Conservation (phyloP, 2,329 filamentous ascomycete genomes). For the Cercospora sp. region DNA sequence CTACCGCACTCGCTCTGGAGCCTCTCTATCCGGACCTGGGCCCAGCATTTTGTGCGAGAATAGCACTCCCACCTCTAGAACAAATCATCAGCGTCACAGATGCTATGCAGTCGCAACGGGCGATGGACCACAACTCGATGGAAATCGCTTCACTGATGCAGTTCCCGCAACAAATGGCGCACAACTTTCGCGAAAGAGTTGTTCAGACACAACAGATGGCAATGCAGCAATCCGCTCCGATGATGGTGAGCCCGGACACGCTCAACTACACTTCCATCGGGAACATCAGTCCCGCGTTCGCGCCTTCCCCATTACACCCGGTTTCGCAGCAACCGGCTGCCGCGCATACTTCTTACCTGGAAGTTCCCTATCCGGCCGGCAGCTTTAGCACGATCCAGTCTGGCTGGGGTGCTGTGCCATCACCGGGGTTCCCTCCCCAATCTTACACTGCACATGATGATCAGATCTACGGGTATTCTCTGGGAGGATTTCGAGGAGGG, state of each 20-base stretch:
- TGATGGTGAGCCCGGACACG: conserved; percentile 29
- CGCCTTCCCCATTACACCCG: conserved; percentile 47
- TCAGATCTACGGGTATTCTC: conserved; percentile 38
- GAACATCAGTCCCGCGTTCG: conserved; percentile 53
- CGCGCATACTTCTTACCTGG: conserved; percentile 44
- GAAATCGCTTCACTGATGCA: conserved; percentile 50
- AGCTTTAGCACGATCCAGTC: conserved; percentile 36
- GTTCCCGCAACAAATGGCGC: conserved; percentile 47
- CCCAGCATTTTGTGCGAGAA: conserved; percentile 68
- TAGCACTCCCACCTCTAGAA: conserved; percentile 79
- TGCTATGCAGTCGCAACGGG: conserved; percentile 56
- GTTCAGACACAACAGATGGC: conserved; percentile 25
- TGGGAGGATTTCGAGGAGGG: conserved; percentile 36
- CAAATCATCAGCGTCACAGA: conserved; percentile 77
- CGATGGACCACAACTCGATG: conserved; percentile 45
- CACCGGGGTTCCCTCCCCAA: conserved; percentile 37
- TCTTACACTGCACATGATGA: conserved; percentile 43
- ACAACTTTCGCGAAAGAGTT: conserved; percentile 43
- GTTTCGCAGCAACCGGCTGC: conserved; percentile 29
- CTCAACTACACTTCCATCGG: conserved; percentile 39
- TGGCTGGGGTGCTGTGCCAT: conserved; percentile 38
- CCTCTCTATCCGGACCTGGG: conserved; percentile 90
- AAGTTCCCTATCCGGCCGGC: conserved; percentile 42
- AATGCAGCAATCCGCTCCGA: conserved; percentile 17
- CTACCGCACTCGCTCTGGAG: conserved; percentile 81